Evolutionary conservation across 352 stramenopile genomes (phyloP).

Genomic region (Phytophthora vignae): DNA sequence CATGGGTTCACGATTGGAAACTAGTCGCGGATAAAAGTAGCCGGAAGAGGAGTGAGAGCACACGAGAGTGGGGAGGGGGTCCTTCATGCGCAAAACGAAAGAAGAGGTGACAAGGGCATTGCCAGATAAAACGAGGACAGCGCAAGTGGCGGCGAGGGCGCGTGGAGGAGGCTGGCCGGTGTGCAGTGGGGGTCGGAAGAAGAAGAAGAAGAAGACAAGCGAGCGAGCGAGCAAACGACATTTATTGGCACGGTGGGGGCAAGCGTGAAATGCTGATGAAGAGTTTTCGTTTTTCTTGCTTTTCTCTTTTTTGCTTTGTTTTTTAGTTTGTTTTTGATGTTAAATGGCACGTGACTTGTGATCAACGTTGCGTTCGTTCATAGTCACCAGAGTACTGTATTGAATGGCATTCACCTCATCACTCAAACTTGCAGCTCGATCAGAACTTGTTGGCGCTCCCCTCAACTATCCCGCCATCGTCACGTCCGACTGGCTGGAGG

Average conservation of each 20-base stretch:
- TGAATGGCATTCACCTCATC: no score
- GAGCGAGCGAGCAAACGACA: constrained; percentile 28
- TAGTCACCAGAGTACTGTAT: neutral
- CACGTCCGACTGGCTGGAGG: constrained; percentile 4
- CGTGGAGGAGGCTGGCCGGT: constrained; percentile 13
- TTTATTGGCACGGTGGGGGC: constrained; percentile 38
- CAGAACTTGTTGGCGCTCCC: neutral
- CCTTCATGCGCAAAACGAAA: constrained; percentile 10
- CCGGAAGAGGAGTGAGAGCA: constrained; percentile 11
- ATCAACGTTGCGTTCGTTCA: constrained; percentile 26
- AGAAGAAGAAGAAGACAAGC: constrained; percentile 6
- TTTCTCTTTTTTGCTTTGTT: constrained; percentile 14
- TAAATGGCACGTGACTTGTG: constrained; percentile 38
- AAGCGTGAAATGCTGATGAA: constrained; percentile 43
- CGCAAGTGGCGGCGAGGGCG: constrained; percentile 14
- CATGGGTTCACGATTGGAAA: constrained; percentile 3
- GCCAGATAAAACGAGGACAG: constrained; percentile 12
- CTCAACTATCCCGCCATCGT: neutral
- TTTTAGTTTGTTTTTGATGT: constrained; percentile 29
- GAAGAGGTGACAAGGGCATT: constrained; percentile 30
- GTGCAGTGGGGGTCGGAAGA: neutral
- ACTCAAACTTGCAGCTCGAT: constrained; percentile 4
- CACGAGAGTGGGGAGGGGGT: constrained; percentile 9
- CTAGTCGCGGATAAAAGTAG: constrained; percentile 16
- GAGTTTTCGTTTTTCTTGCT: constrained; percentile 34